These are phyloP conservation scores for Populus simonii DNA, from an alignment of 345 rosid genomes.

Conservation along the genomic window DNA sequence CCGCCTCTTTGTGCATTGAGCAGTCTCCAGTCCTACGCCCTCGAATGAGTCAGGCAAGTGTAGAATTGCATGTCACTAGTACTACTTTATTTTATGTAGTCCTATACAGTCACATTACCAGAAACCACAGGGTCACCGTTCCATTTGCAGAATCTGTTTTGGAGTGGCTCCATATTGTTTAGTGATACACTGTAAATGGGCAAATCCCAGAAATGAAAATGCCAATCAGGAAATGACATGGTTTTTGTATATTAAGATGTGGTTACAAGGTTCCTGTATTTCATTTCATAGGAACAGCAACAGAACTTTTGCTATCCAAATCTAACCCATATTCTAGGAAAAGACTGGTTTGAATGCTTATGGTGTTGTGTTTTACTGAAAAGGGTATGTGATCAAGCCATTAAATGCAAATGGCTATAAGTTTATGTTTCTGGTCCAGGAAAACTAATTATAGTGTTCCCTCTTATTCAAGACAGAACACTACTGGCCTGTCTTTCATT, in stretches of 20 bases:
- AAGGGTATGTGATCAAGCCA: not conserved
- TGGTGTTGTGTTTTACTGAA: not conserved
- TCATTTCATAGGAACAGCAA: not conserved
- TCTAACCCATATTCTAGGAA: not conserved
- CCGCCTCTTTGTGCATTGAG: constrained; percentile 79
- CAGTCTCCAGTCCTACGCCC: constrained; percentile 85
- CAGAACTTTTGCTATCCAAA: not conserved
- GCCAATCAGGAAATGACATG: not conserved
- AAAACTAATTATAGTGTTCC: not conserved
- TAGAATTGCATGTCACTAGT: not conserved
- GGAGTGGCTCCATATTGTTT: not conserved
- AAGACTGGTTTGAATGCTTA: not conserved
- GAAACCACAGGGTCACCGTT: not conserved
- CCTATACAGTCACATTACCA: not conserved
- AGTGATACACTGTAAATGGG: not conserved
- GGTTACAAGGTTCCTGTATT: not conserved
- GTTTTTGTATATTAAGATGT: not conserved
- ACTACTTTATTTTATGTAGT: not conserved
- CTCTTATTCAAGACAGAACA: not conserved
- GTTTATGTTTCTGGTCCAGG: not conserved
- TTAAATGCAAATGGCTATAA: not conserved
- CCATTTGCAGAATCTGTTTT: not conserved
- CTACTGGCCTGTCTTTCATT: not conserved
- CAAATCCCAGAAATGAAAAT: not conserved
- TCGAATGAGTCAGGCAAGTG: constrained; percentile 71